phyloP scores from a whole-genome alignment of 495 filamentous ascomycete genomes.

The Xylaria grammica region DNA sequence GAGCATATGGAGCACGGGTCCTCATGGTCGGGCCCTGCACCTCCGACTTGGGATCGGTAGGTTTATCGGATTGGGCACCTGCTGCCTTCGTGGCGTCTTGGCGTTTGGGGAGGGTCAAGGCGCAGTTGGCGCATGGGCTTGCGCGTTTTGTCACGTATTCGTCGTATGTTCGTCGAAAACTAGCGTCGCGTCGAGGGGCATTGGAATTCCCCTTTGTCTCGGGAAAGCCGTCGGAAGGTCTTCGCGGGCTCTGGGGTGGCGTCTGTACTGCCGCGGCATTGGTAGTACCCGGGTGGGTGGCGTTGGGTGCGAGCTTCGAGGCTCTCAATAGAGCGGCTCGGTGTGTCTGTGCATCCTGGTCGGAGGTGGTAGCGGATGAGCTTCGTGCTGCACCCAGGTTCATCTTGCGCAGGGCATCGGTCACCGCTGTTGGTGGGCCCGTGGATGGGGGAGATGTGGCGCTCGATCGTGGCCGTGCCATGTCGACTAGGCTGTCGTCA shows the following conservation, averaged over 20 bases:
- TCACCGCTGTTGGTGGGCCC: conserved; percentile 31
- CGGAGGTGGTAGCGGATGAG: conserved; percentile 45
- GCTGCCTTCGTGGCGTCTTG: conserved; percentile 39
- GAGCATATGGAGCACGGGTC: conserved; percentile 55
- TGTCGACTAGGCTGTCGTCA: conserved; percentile 44
- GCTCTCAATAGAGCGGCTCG: conserved; percentile 44
- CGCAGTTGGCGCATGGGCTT: conserved; percentile 65
- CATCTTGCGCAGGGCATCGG: conserved; percentile 50
- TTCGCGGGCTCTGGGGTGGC: conserved; percentile 66
- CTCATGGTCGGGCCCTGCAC: conserved; percentile 48
- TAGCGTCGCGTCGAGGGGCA: conserved; percentile 51
- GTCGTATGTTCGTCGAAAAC: conserved; percentile 59
- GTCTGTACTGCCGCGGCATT: conserved; percentile 57
- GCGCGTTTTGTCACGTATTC: conserved; percentile 60
- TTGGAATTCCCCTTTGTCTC: conserved; percentile 34
- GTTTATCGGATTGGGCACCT: conserved; percentile 27
- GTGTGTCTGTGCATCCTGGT: conserved; percentile 48
- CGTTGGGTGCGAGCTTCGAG: conserved; percentile 29
- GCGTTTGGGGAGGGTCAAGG: conserved; percentile 62
- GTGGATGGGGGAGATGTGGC: conserved; percentile 38
- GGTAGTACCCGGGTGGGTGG: conserved; percentile 25
- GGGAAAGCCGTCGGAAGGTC: conserved; percentile 38
- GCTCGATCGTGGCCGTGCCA: conserved; percentile 40
- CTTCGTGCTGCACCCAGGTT: conserved; percentile 42
- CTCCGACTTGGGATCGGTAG: conserved; percentile 37